Conservation (phyloP, 2,329 filamentous ascomycete species). For the Stagonosporopsis rhizophila region DNA sequence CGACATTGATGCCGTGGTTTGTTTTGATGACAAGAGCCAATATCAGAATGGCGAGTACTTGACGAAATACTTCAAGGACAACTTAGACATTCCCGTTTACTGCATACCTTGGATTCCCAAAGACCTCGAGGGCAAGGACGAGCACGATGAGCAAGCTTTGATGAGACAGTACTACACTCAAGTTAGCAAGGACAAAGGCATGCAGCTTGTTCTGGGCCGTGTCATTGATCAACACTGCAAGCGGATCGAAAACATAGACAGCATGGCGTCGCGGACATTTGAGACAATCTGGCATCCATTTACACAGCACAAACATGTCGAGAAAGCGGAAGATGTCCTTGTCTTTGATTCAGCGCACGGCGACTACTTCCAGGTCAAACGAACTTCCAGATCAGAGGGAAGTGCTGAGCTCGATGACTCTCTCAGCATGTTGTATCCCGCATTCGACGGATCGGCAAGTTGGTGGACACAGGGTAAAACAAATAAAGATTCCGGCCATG, state of each 20-base stretch:
- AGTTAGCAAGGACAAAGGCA: slow-evolving; percentile 45
- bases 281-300: slow-evolving; percentile 82
- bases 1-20: slow-evolving; percentile 72
- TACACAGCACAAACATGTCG: slow-evolving; percentile 76
- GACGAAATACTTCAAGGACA: slow-evolving; percentile 66
- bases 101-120: slow-evolving; percentile 66
- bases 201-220: slow-evolving; percentile 57
- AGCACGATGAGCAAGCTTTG: slow-evolving; percentile 58
- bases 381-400: slow-evolving; percentile 37
- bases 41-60: slow-evolving; percentile 76
- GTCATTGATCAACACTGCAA: slow-evolving; percentile 62
- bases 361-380: slow-evolving; percentile 74
- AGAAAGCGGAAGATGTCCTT: slow-evolving; percentile 66
- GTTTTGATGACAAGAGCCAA: slow-evolving; percentile 69
- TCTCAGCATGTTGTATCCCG: slow-evolving; percentile 62
- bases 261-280: slow-evolving; percentile 66
- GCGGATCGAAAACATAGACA: slow-evolving; percentile 66
- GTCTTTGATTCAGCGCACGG: slow-evolving; percentile 82
- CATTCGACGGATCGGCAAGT: slow-evolving; percentile 83
- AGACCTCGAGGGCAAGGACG: slow-evolving; percentile 38
- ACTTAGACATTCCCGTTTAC: slow-evolving; percentile 63
- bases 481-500: no score
- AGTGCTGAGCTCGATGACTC: slow-evolving; percentile 17
- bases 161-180: slow-evolving; percentile 71
- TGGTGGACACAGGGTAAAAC: slow-evolving; percentile 83